phyloP scores from a whole-genome alignment of 495 filamentous ascomycete species.

The Penicillium cinerascens region DNA sequence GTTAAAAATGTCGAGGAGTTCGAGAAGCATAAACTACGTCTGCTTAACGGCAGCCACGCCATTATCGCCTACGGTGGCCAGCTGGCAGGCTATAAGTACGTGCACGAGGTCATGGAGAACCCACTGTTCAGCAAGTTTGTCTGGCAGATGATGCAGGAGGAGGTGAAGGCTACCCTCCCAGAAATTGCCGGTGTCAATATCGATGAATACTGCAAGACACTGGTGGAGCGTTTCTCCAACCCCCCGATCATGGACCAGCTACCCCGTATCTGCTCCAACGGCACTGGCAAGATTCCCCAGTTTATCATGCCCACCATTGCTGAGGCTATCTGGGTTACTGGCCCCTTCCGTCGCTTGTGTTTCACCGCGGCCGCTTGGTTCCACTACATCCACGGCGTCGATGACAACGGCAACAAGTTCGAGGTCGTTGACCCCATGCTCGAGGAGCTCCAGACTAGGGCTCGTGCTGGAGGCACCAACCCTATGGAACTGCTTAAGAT shows the following conservation, averaged over 20 bases:
- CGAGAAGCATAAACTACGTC: conserved; percentile 49
- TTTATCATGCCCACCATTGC: conserved; percentile 51
- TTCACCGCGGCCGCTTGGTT: conserved; percentile 47
- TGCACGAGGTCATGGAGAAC: conserved; percentile 47
- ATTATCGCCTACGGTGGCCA: conserved; percentile 45
- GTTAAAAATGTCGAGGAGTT: conserved; percentile 44
- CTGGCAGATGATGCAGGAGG: conserved; percentile 48
- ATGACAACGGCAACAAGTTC: conserved; percentile 39
- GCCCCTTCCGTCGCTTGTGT: conserved; percentile 43
- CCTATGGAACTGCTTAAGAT: conserved; percentile 37
- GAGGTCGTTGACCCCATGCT: conserved; percentile 42
- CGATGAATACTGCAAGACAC: conserved; percentile 43
- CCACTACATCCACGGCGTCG: conserved; percentile 41
- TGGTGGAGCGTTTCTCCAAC: conserved; percentile 49
- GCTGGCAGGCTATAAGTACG: conserved; percentile 44
- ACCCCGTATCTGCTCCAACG: conserved; percentile 43
- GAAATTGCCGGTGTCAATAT: conserved; percentile 43
- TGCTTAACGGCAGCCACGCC: conserved; percentile 47
- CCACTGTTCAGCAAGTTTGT: conserved; percentile 38
- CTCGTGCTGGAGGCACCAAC: conserved; percentile 33
- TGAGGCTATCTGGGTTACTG: conserved; percentile 43
- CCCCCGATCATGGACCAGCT: conserved; percentile 47
- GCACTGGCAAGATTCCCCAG: conserved; percentile 49
- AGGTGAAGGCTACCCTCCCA: conserved; percentile 44
- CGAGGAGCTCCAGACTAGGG: conserved; percentile 41